These are phyloP conservation scores for Tilletia caries DNA, from an alignment of 1,284 basidiomycete genomes.

Conservation along the genomic window DNA sequence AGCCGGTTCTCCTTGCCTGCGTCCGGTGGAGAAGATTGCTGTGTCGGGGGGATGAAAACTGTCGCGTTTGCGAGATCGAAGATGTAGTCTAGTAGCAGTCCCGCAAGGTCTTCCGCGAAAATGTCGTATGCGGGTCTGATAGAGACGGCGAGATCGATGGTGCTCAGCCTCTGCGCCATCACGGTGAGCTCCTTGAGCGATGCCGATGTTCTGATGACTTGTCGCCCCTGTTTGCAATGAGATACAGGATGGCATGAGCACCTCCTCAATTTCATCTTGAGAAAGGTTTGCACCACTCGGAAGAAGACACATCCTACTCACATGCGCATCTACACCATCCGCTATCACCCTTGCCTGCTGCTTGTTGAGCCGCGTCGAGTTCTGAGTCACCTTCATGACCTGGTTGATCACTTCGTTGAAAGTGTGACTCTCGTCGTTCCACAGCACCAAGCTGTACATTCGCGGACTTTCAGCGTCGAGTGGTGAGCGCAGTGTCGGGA, in stretches of 20 bases:
- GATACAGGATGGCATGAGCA: no score
- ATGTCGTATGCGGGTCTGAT: conserved; percentile 82
- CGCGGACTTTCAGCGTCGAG: conserved; percentile 23
- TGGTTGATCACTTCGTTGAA: conserved; percentile 80
- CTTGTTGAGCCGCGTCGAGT: conserved; percentile 25
- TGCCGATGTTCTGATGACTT: conserved; percentile 73
- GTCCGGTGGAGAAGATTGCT: background rate
- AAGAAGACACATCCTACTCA: background rate
- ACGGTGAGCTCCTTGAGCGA: conserved; percentile 8
- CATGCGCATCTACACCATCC: conserved; percentile 67
- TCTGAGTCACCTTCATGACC: conserved; percentile 37
- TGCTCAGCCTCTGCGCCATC: conserved; percentile 62
- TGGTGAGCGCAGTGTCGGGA: conserved; percentile 13
- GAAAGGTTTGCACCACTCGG: no score
- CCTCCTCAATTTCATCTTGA: no score
- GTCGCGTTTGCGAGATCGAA: conserved; percentile 45
- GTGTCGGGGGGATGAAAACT: conserved; percentile 26
- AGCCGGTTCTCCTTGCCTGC: background rate
- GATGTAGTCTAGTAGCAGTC: conserved; percentile 50
- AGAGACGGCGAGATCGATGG: conserved; percentile 88
- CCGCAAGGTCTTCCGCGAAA: conserved; percentile 81
- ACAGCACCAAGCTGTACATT: conserved; percentile 77
- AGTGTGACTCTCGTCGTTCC: conserved; percentile 98
- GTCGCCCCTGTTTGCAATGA: conserved; percentile 60
- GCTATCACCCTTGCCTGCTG: conserved; percentile 63